These are phyloP conservation scores for Aureobasidium sp. DNA, from an alignment of 2,329 filamentous ascomycete species.

Conservation along the genomic window DNA sequence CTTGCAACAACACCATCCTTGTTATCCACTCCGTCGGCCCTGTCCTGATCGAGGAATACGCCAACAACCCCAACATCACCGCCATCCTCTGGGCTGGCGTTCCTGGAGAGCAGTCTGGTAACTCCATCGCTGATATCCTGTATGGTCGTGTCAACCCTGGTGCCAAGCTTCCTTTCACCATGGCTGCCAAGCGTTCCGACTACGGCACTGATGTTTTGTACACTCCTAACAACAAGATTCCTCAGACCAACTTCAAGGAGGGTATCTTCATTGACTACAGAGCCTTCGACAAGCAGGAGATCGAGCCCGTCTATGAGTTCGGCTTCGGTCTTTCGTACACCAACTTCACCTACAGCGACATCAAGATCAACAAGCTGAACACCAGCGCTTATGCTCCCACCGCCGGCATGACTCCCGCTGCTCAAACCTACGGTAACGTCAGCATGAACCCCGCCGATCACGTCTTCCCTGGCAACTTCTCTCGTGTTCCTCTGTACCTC, in stretches of 20 bases:
- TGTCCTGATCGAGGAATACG: constrained; percentile 64
- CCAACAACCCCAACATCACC: constrained; percentile 64
- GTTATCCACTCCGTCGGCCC: constrained; percentile 77
- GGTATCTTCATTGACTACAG: constrained; percentile 72
- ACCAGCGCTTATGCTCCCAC: constrained; percentile 49
- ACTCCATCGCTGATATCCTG: constrained; percentile 65
- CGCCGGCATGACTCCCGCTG: constrained; percentile 50
- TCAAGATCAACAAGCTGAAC: constrained; percentile 41
- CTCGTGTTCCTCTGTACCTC: constrained; percentile 46
- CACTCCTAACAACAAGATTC: constrained; percentile 57
- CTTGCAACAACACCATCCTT: constrained; percentile 78
- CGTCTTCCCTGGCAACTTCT: constrained; percentile 55
- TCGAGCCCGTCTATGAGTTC: constrained; percentile 65
- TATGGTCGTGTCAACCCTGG: constrained; percentile 68
- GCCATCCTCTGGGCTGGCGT: constrained; percentile 72
- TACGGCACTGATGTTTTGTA: constrained; percentile 58
- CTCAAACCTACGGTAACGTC: constrained; percentile 49
- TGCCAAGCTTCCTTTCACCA: constrained; percentile 68
- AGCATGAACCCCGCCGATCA: constrained; percentile 43
- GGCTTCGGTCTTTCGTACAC: constrained; percentile 71
- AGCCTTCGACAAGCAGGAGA: constrained; percentile 55
- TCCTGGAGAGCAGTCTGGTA: constrained; percentile 72
- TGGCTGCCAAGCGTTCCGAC: constrained; percentile 55
- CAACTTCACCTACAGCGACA: constrained; percentile 59
- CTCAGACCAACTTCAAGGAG: constrained; percentile 63